phyloP scores from a whole-genome alignment of 306 rosid genomes.

The Amphicarpaea edgeworthii region DNA sequence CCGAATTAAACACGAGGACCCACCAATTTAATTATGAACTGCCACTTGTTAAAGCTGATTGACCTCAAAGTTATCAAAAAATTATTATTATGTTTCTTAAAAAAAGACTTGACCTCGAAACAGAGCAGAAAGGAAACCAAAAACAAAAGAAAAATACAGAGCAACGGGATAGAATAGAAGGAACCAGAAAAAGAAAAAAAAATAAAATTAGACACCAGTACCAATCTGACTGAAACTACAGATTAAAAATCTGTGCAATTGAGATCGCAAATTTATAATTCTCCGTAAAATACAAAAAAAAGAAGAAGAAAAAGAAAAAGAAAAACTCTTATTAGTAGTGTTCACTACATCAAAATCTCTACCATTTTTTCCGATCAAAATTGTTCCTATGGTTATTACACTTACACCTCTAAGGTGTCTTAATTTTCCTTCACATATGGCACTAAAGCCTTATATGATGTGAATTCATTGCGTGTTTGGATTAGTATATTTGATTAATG shows the following conservation, averaged over 20 bases:
- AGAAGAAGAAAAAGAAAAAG: neutral
- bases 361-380: slow-evolving; percentile 53
- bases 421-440: slow-evolving; percentile 29
- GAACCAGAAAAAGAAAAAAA: slow-evolving; percentile 15
- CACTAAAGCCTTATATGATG: slow-evolving; percentile 29
- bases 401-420: neutral
- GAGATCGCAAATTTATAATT: slow-evolving; percentile 37
- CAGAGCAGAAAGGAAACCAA: neutral
- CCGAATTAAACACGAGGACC: neutral
- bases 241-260: slow-evolving; percentile 32
- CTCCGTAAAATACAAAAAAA: neutral
- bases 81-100: neutral
- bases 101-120: neutral
- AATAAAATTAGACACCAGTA: neutral
- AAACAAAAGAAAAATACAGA: neutral
- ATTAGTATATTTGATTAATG: too few species aligned
- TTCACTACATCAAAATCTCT: slow-evolving; percentile 33
- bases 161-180: neutral
- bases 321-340: slow-evolving; percentile 22
- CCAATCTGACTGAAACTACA: slow-evolving; percentile 15
- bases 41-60: slow-evolving; percentile 23
- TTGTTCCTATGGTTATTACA: slow-evolving; percentile 32
- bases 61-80: neutral
- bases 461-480: too few species aligned
- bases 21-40: slow-evolving; percentile 18